phyloP scores from a whole-genome alignment of 2,329 filamentous ascomycete genomes.

The Alternaria alternata region DNA sequence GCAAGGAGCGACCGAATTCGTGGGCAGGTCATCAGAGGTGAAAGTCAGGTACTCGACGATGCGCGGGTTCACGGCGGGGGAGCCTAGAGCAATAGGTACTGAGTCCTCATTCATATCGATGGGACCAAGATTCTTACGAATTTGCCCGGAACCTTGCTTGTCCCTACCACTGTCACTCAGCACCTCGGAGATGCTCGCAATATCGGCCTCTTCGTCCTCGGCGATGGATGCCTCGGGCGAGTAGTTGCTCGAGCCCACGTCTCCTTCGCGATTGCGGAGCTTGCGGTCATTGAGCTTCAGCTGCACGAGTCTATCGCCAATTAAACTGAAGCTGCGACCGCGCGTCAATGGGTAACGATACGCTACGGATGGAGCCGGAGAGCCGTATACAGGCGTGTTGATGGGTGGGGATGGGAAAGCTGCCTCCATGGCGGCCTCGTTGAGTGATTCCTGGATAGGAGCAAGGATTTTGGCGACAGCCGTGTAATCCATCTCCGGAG shows the following conservation, averaged over 20 bases:
- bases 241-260: constrained; percentile 28
- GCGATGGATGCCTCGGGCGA: constrained; percentile 28
- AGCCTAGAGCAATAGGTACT: constrained; percentile 40
- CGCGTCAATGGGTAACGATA: constrained; percentile 23
- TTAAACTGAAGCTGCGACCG: constrained; percentile 70
- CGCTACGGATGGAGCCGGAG: constrained; percentile 38
- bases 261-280: constrained; percentile 19
- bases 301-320: constrained; percentile 87
- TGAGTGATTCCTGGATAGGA: constrained; percentile 41
- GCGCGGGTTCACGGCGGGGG: constrained; percentile 36
- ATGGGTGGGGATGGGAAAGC: constrained; percentile 42
- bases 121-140: constrained; percentile 21
- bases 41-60: constrained; percentile 43
- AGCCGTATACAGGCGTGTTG: constrained; percentile 40
- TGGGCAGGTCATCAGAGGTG: constrained; percentile 37
- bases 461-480: constrained; percentile 39
- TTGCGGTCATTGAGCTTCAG: constrained; percentile 53
- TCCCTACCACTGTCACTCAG: constrained; percentile 25
- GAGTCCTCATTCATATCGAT: constrained; percentile 16
- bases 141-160: constrained; percentile 11
- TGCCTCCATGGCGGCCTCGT: constrained; percentile 42
- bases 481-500: constrained; percentile 32
- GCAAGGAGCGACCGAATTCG: constrained; percentile 23
- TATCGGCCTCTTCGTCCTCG: constrained; percentile 29
- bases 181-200: constrained; percentile 26